Evolutionary conservation across 371 early-diverging fungal species (phyloP).

Genomic region (Gilbertella persicaria): DNA sequence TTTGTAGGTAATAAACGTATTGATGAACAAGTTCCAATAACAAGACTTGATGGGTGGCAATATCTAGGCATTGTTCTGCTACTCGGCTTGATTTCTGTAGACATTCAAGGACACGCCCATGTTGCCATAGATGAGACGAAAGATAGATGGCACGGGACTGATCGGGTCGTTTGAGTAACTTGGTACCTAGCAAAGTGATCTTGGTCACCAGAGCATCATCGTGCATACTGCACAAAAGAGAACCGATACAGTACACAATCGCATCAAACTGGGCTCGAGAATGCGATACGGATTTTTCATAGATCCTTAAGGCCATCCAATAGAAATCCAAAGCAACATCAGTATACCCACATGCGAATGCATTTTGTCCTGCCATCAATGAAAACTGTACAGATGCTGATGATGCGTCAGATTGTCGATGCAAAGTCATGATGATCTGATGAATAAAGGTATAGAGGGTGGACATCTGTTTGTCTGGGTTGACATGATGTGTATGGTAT

Average conservation of each 20-base stretch:
- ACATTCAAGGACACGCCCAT: constrained; percentile 86
- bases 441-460: constrained; percentile 74
- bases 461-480: constrained; percentile 64
- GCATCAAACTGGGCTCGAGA: constrained; percentile 85
- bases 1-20: constrained; percentile 87
- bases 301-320: constrained; percentile 89
- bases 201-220: constrained; percentile 88
- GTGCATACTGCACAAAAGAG: constrained; percentile 75
- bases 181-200: constrained; percentile 79
- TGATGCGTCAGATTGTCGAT: constrained; percentile 67
- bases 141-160: constrained; percentile 84
- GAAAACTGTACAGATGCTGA: constrained; percentile 78
- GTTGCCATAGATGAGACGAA: constrained; percentile 85
- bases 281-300: constrained; percentile 89
- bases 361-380: constrained; percentile 78
- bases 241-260: constrained; percentile 78
- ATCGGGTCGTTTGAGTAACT: constrained; percentile 87
- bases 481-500: constrained; percentile 61
- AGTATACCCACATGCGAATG: constrained; percentile 80
- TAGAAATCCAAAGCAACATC: constrained; percentile 90
- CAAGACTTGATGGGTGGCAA: constrained; percentile 76
- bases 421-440: constrained; percentile 67
- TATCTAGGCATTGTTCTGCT: constrained; percentile 89
- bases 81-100: constrained; percentile 88
- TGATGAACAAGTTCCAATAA: constrained; percentile 91